Evolutionary conservation across 805 yeast genomes (phyloP), one percentile per base, ranked within the genome.

Genomic region (Brettanomyces sp.): DNA sequence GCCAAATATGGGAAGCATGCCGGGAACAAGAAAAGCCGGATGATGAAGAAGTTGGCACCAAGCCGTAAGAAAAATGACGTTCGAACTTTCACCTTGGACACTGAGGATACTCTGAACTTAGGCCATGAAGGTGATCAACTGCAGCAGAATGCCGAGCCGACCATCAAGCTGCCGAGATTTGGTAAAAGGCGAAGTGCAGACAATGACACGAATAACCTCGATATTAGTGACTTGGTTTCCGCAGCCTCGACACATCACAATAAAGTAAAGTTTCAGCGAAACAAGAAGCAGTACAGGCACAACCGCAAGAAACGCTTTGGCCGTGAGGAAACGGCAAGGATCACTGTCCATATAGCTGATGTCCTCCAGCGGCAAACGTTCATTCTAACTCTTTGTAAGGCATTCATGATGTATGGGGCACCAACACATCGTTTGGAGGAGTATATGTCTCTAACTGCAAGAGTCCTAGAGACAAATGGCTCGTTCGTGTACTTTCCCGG

Each of bases 391-490:
- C 73, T 91, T 67, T 90, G 97, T 60, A 78, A 86, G 41, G 95
- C 95, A 0, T 70, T 91, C 45, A 90, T 91, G 98, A 66, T 86
- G 47, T 91, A 79, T 56, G 98, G 98, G 28, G 98, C 98, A 0
- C 98, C 98, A 1, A 89, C 96, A 1, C 97, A 91, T 62, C 74
- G 98, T 57, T 65, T 91, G 44, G 98, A 91, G 62, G 98, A 91
- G 57, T 90, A 89, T 62, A 77, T 91, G 84, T 75, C 82, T 25
- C 83, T 87, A 89, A 90, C 97, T 1, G 83, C 96, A 13, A 72
- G 95, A 46, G 96, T 91, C 2, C 70, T 91, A 48, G 97, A 89
- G 61, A 86, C 91, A 43, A 96, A 91, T 60, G 95, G 95, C 0
- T 95, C 90, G 54, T 90, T 87, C 54, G 72, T 91, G 45, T 91